Evolutionary conservation across 108 stramenopile species (phyloP).

Genomic region (Skeletonema costatum): DNA sequence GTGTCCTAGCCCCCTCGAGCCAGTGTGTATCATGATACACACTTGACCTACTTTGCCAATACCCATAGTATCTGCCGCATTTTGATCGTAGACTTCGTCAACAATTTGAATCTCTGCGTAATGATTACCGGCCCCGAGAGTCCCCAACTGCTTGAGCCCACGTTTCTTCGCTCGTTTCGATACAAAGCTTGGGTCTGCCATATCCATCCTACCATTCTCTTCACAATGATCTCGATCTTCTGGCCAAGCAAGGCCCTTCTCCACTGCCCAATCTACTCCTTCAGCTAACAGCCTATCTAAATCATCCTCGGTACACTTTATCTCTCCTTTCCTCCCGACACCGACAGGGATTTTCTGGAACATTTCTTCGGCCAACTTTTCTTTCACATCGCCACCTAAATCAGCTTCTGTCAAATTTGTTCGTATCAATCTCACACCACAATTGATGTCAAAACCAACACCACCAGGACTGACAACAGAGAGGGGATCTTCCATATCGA

Average conservation of each 20-base stretch:
- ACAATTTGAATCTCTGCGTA: slow-evolving; percentile 89
- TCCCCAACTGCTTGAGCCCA: slow-evolving; percentile 84
- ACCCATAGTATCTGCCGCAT: slow-evolving; percentile 76
- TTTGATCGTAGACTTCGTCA: slow-evolving; percentile 76
- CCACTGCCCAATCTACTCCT: slow-evolving; percentile 83
- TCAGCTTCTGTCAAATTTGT: slow-evolving; percentile 80
- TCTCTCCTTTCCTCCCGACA: slow-evolving; percentile 77
- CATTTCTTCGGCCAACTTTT: slow-evolving; percentile 69
- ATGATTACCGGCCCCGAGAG: slow-evolving; percentile 87
- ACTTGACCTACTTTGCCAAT: slow-evolving; percentile 71
- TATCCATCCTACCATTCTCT: slow-evolving; percentile 64
- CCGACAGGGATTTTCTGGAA: slow-evolving; percentile 90
- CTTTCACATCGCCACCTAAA: slow-evolving; percentile 45
- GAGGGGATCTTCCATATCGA: slow-evolving; percentile 81
- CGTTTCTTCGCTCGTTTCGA: slow-evolving; percentile 79
- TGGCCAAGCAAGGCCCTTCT: slow-evolving; percentile 84
- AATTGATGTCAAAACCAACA: slow-evolving; percentile 84
- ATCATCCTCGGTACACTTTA: slow-evolving; percentile 60
- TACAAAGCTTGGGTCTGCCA: slow-evolving; percentile 67
- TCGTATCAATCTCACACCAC: slow-evolving; percentile 83
- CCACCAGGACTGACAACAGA: slow-evolving; percentile 85
- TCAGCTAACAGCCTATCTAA: slow-evolving; percentile 69
- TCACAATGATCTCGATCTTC: slow-evolving; percentile 86
- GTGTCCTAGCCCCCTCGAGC: slow-evolving; percentile 81
- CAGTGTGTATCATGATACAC: slow-evolving; percentile 87